Evolutionary conservation across 108 stramenopile genomes (phyloP).

Genomic region (Stephanodiscus triporus): DNA sequence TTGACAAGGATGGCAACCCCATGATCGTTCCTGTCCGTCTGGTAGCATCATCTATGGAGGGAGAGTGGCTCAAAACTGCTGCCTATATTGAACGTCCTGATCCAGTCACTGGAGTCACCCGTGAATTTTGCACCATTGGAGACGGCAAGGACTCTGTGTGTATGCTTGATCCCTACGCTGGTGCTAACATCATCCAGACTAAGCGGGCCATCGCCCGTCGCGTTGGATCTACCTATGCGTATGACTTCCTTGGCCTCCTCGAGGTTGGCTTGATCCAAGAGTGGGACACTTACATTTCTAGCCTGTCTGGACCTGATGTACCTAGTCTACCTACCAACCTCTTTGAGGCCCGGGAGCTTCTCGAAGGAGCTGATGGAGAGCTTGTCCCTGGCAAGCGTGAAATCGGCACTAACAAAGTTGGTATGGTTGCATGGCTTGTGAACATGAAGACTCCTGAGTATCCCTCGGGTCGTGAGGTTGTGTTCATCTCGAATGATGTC

Average conservation of each 20-base stretch:
- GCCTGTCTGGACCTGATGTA: conserved; percentile 45
- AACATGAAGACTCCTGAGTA: conserved; percentile 97
- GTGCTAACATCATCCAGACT: conserved; percentile 89
- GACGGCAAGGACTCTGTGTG: conserved; percentile 74
- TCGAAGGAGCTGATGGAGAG: conserved; percentile 77
- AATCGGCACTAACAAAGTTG: conserved; percentile 95
- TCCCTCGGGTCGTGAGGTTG: conserved; percentile 95
- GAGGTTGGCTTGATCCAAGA: conserved; percentile 90
- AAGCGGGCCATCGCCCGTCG: conserved; percentile 97
- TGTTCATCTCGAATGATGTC: conserved; percentile 97
- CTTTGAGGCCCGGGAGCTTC: conserved; percentile 79
- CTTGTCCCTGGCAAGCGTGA: conserved; percentile 74
- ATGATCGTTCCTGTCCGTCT: conserved; percentile 86
- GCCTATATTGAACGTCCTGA: conserved; percentile 93
- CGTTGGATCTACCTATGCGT: conserved; percentile 96
- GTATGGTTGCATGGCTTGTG: conserved; percentile 96
- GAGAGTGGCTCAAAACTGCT: conserved; percentile 92
- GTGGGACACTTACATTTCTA: conserved; percentile 72
- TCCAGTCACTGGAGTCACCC: conserved; percentile 92
- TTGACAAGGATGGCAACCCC: conserved; percentile 63
- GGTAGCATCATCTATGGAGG: conserved; percentile 93
- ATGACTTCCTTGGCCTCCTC: conserved; percentile 96
- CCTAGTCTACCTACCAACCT: conserved; percentile 64
- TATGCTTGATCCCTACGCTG: conserved; percentile 91
- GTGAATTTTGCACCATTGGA: conserved; percentile 87